phyloP scores from a whole-genome alignment of 768 basidiomycete species.

The Termitomyces sp. region DNA sequence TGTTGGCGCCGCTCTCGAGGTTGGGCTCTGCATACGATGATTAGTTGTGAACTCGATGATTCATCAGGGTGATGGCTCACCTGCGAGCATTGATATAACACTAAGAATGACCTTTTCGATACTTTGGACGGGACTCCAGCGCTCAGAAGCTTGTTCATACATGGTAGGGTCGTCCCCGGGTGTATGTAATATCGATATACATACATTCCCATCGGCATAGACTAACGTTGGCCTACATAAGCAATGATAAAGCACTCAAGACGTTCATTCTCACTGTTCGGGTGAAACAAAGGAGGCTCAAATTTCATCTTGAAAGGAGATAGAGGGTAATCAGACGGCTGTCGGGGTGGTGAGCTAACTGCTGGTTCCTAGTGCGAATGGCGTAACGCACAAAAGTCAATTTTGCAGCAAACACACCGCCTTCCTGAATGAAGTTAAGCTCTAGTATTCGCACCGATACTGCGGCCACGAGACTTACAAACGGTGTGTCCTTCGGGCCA shows the following conservation, averaged over 20 bases:
- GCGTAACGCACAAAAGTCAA: conserved; percentile 78
- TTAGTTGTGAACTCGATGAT: conserved; percentile 18
- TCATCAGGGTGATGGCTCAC: conserved; percentile 37
- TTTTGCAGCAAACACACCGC: conserved; percentile 90
- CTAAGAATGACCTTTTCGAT: conserved; percentile 96
- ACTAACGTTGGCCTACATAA: conserved; percentile 48
- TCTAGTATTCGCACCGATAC: background rate
- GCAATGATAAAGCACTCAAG: conserved; percentile 4
- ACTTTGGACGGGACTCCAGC: conserved; percentile 99
- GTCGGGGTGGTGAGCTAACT: conserved; percentile 1
- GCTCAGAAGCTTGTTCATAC: conserved; percentile 93
- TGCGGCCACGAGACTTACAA: conserved; percentile 49
- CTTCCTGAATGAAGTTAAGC: conserved; percentile 58
- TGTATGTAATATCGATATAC: conserved; percentile 96
- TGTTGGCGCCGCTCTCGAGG: conserved; percentile 95
- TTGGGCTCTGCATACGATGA: conserved; percentile 69
- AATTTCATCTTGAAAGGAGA: conserved; percentile 99
- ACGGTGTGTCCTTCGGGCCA: conserved; percentile 93
- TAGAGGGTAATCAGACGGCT: conserved; percentile 94
- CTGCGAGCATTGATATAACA: conserved; percentile 96
- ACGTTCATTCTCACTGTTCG: conserved; percentile 71
- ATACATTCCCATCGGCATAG: conserved; percentile 94
- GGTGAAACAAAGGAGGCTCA: conserved; percentile 95
- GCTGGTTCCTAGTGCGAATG: background rate
- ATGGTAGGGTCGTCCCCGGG: conserved; percentile 90